A percentile compares a stretch with the other conserved stretches of the same genome.
Evolutionary conservation across 2,329 filamentous ascomycete genomes (phyloP).

Genomic region (Juglanconis juglandina): DNA sequence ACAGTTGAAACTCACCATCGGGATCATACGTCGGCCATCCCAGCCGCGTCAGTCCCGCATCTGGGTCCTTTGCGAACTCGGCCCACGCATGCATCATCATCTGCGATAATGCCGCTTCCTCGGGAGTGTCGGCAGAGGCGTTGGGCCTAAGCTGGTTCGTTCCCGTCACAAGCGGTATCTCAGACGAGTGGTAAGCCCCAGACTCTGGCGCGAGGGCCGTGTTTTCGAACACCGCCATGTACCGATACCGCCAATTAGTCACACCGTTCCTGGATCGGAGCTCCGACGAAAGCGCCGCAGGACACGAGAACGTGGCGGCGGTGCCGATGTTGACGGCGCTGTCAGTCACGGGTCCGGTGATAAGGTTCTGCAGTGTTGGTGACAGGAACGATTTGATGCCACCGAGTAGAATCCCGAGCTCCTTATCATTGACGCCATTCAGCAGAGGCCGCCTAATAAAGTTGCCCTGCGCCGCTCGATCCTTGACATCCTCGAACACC

Average conservation of each 20-base stretch:
- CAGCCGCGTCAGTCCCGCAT: background rate
- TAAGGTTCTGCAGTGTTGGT: background rate
- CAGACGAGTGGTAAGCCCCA: background rate
- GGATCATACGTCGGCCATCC: slow-evolving; percentile 5
- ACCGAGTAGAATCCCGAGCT: background rate
- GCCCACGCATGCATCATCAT: slow-evolving; percentile 7
- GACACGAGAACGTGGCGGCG: background rate
- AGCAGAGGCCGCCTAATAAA: background rate
- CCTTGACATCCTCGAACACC: background rate
- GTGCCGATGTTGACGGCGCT: background rate
- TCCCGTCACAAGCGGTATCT: background rate
- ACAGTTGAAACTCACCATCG: too few relatives aligned
- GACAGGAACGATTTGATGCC: background rate
- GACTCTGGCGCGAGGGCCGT: background rate
- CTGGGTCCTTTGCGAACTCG: slow-evolving; percentile 8
- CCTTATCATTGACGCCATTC: background rate
- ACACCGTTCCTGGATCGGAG: slow-evolving; percentile 1
- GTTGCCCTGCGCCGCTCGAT: background rate
- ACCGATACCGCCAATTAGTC: slow-evolving; percentile 1
- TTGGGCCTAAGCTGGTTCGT: background rate
- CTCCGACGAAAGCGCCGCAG: background rate
- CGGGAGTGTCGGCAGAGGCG: background rate
- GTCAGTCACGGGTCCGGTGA: background rate
- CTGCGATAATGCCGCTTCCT: background rate
- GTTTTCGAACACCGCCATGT: background rate